Conservation (phyloP, 179 eudicot genomes). For the Heliamphora pulchella region DNA sequence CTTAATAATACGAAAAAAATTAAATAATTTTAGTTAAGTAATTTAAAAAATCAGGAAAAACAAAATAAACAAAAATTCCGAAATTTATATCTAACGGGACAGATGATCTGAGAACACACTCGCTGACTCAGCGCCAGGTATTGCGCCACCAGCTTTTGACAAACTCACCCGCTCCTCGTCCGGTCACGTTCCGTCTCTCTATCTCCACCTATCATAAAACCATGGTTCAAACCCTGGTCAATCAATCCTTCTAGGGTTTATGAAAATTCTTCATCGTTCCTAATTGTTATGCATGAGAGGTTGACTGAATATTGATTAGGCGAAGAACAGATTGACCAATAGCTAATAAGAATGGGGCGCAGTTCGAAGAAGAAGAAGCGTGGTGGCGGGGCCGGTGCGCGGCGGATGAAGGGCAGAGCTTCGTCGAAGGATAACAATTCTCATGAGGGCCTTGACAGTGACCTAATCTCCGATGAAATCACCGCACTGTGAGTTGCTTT, state of each 20-base stretch:
- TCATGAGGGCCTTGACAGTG: conserved; percentile 38
- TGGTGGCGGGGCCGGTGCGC: conserved; percentile 23
- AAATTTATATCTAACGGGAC: no score
- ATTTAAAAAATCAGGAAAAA: no score
- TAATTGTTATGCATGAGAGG: neutral
- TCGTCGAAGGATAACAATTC: conserved; percentile 61
- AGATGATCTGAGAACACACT: no score
- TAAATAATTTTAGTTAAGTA: no score
- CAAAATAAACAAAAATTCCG: no score
- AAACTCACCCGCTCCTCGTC: neutral
- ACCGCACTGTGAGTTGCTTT: conserved; percentile 66
- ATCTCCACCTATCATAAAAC: neutral
- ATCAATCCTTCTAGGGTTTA: neutral
- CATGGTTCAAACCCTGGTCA: neutral
- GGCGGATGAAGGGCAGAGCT: conserved; percentile 51
- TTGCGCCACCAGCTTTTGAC: neutral
- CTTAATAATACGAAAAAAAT: no score
- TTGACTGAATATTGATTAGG: neutral
- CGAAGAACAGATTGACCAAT: neutral
- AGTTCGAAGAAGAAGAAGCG: conserved; percentile 86
- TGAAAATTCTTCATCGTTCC: neutral
- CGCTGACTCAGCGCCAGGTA: no score
- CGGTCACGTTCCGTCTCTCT: neutral
- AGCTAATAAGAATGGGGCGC: conserved; percentile 46
- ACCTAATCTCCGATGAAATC: conserved; percentile 65